Evolutionary conservation across 1,284 basidiomycete species (phyloP).

Genomic region (Pascua sp.): DNA sequence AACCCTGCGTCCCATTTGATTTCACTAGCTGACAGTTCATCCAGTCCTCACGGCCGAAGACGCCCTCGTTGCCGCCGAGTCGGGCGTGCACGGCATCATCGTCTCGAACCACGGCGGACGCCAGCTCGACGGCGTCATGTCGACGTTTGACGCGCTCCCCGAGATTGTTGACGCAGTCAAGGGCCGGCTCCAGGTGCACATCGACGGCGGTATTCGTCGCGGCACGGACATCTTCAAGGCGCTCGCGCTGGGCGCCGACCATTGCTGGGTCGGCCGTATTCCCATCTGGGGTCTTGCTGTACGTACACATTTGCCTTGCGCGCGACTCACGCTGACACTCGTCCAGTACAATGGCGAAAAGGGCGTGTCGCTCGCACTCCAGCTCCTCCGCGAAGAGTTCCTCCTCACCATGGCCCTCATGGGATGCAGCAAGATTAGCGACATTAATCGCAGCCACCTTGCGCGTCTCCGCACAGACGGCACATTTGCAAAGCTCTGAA

Average conservation of each 20-base stretch:
- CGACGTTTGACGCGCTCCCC: conserved; percentile 27
- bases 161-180: conserved; percentile 27
- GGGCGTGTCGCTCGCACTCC: conserved; percentile 19
- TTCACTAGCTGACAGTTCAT: not conserved
- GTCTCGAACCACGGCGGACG: conserved; percentile 38
- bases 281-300: conserved; percentile 27
- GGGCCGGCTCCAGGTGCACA: conserved; percentile 30
- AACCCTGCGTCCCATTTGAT: not conserved
- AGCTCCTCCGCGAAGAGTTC: conserved; percentile 24
- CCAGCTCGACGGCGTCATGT: conserved; percentile 34
- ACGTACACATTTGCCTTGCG: not conserved
- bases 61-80: conserved; percentile 29
- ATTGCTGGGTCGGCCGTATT: conserved; percentile 26
- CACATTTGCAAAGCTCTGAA: conserved; percentile 5
- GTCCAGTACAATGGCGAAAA: conserved; percentile 16
- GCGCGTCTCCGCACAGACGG: conserved; percentile 15
- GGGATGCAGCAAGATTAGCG: conserved; percentile 18
- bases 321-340: not conserved
- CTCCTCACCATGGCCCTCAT: conserved; percentile 20
- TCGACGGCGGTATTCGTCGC: conserved; percentile 37
- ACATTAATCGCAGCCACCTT: conserved; percentile 19
- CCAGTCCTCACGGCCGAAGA: conserved; percentile 25
- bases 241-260: conserved; percentile 35
- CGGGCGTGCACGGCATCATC: conserved; percentile 28
- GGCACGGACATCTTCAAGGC: conserved; percentile 40